Evolutionary conservation across 2,329 filamentous ascomycete genomes (phyloP), one percentile per base, ranked within the genome.

Genomic region (Periconia digitata): DNA sequence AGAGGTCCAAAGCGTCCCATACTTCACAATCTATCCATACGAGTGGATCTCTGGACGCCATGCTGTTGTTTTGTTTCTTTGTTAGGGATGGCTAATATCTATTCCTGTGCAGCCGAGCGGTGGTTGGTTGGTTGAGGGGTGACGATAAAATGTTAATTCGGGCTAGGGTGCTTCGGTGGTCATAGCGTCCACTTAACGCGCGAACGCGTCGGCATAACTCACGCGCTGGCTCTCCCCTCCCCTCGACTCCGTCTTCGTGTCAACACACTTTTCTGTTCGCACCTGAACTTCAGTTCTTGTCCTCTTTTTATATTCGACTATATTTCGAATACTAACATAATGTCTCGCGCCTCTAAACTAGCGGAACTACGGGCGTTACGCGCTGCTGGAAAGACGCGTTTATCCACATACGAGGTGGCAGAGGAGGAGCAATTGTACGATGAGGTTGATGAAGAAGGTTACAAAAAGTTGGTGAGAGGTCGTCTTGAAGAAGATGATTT

Each of bases 401-500:
- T 95, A 56, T 87, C 91, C 62, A 85, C 82, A 50, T 99, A 97
- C 76, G 79, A 96, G 72, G 84, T 96, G 53, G 83, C 90, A 62
- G 86, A 97, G 54, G 87, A 89, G 62, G 83, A 86, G 56, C 85
- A 89, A 59, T 78, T 99, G 38, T 99, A 97, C 75, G 94, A 97
- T 55, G 92, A 95, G 64, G 91, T 99, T 40, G 92, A 97, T 66
- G 94, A 99, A 64, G 92, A 94, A 64, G 89, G 89, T 43, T 99
- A 99, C 79, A 96, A 96, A 77, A 95, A 95, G 71, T 87, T 97
- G 58, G 91, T 99, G 13, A 84, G 94, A 36, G 85, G 87, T 47
- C 86, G 94, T 40, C 79, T 99, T 43, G 89, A 97, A 66, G 81
- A 95, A 64, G 94, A 99, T 63, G 94, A 99, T 74, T 99, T 99